These are phyloP conservation scores for Drosera capensis DNA, from an alignment of 148 eudicot genomes.

Conservation along the genomic window DNA sequence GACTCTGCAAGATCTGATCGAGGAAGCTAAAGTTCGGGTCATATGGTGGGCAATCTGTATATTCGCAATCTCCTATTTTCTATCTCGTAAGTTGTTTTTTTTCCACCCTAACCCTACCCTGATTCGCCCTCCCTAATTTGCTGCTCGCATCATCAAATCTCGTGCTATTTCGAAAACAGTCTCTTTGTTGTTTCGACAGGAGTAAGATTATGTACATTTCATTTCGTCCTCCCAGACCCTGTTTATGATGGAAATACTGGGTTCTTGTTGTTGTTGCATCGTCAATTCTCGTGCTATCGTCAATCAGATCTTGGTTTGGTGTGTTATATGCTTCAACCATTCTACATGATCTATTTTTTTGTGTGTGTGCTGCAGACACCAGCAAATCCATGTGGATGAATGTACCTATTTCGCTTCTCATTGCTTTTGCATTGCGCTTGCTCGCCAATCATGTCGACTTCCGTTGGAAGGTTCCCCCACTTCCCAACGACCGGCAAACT, in stretches of 20 bases:
- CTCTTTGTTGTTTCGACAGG: too few relatives aligned
- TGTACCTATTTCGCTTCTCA: constrained; percentile 57
- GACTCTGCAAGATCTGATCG: constrained; percentile 63
- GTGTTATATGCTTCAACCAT: too few relatives aligned
- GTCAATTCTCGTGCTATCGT: too few relatives aligned
- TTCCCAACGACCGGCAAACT: constrained; percentile 17
- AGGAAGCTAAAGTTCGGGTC: constrained; percentile 81
- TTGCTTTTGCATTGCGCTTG: constrained; percentile 44
- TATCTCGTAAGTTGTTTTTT: constrained; percentile 48
- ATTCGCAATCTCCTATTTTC: constrained; percentile 58
- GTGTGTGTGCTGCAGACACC: constrained; percentile 50
- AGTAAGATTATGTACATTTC: too few relatives aligned
- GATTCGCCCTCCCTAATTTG: background rate
- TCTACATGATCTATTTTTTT: background rate
- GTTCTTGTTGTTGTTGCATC: background rate
- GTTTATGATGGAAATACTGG: too few relatives aligned
- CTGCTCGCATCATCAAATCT: background rate
- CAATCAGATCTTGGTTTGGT: too few relatives aligned
- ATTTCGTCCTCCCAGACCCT: too few relatives aligned
- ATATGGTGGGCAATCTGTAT: constrained; percentile 77
- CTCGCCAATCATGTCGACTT: constrained; percentile 64
- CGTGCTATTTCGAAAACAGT: too few relatives aligned
- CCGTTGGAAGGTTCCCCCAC: constrained; percentile 39
- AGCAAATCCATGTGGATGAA: constrained; percentile 99
- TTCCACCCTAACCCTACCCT: constrained; percentile 1